phyloP scores from a whole-genome alignment of 2,329 filamentous ascomycete genomes.

The Cercospora sojina region DNA sequence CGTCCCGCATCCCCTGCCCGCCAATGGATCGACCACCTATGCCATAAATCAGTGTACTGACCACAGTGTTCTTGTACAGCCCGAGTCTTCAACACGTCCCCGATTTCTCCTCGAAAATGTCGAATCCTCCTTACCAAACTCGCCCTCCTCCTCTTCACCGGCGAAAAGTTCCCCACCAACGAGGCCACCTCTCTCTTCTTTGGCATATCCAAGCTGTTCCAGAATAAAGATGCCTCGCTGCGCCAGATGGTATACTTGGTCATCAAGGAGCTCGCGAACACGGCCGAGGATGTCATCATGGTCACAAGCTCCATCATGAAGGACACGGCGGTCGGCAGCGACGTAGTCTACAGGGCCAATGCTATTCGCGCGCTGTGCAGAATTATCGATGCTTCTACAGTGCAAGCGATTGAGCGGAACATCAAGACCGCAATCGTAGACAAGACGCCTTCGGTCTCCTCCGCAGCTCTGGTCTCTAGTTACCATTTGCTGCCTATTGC shows the following conservation, averaged over 20 bases:
- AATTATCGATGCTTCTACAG: conserved; percentile 93
- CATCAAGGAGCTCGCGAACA: conserved; percentile 94
- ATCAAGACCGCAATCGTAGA: conserved; percentile 99
- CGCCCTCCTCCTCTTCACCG: conserved; percentile 90
- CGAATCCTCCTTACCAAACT: conserved; percentile 97
- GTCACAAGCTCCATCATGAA: conserved; percentile 99
- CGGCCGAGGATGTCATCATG: conserved; percentile 99
- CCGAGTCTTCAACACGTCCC: conserved; percentile 95
- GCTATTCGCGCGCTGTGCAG: conserved; percentile 92
- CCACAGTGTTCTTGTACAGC: conserved; percentile 54
- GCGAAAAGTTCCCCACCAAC: conserved; percentile 93
- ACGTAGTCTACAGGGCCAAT: conserved; percentile 91
- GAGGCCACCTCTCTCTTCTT: conserved; percentile 99
- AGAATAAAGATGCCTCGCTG: conserved; percentile 97
- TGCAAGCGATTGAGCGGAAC: conserved; percentile 95
- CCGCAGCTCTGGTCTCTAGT: conserved; percentile 90
- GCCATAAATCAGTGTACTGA: conserved; percentile 19
- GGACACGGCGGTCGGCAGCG: conserved; percentile 92
- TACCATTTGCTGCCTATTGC: conserved; percentile 97
- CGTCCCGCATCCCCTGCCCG: conserved; percentile 8
- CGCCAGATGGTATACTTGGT: conserved; percentile 98
- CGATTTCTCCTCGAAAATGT: conserved; percentile 95
- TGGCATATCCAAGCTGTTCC: conserved; percentile 97
- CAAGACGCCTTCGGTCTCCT: conserved; percentile 96
- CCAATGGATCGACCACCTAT: conserved; percentile 9